Percentiles rank a stretch among this genome's conserved stretches.
These are phyloP conservation scores for Penicillium sp. DNA, from an alignment of 2,329 filamentous ascomycete genomes.

Conservation along the genomic window DNA sequence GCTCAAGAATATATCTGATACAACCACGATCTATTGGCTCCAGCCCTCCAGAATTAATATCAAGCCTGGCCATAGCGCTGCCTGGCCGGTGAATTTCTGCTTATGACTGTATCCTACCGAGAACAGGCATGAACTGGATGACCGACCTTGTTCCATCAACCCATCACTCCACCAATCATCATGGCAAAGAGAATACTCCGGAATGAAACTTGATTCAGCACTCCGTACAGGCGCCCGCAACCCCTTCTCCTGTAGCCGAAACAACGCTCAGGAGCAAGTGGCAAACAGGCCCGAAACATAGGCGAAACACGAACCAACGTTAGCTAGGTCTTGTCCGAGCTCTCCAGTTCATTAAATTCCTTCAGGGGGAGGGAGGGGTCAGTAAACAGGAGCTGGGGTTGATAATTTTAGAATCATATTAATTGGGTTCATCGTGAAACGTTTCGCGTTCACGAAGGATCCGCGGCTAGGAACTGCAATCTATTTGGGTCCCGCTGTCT, in stretches of 20 bases:
- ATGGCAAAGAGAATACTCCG: neutral
- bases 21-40: neutral
- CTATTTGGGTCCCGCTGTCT: conserved; percentile 11
- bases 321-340: conserved; percentile 8
- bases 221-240: neutral
- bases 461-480: conserved; percentile 15
- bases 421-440: conserved; percentile 17
- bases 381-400: neutral
- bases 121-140: neutral
- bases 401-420: conserved; percentile 18
- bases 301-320: conserved; percentile 25
- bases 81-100: conserved; percentile 9
- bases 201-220: neutral
- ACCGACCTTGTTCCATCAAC: neutral
- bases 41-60: neutral
- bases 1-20: conserved; percentile 6
- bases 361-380: conserved; percentile 8
- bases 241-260: neutral
- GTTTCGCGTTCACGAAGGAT: conserved; percentile 14
- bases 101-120: neutral
- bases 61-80: neutral
- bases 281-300: conserved; percentile 21
- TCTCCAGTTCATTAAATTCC: neutral
- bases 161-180: neutral
- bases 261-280: conserved; percentile 9